A percentile compares a stretch with the other conserved stretches of the same genome.
Conservation (phyloP, 2,329 filamentous ascomycete genomes). For the Hypoxylon sp. region DNA sequence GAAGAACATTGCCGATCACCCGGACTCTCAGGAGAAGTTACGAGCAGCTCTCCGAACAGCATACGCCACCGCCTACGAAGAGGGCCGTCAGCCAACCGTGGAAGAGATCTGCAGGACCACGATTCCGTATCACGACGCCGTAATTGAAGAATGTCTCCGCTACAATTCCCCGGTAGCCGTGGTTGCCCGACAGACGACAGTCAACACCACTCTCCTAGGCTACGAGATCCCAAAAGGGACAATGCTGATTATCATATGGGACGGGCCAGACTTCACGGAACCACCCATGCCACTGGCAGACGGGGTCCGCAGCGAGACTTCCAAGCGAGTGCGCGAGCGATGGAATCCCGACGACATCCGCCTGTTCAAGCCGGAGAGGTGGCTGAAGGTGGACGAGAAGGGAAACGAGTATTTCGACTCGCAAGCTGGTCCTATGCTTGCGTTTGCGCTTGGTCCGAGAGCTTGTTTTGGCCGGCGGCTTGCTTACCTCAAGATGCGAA, state of each 20-base stretch:
- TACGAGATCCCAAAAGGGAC: conserved; percentile 37
- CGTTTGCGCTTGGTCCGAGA: conserved; percentile 35
- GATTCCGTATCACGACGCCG: conserved; percentile 26
- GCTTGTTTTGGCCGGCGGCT: conserved; percentile 37
- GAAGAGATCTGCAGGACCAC: conserved; percentile 9
- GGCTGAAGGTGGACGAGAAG: not conserved
- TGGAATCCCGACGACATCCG: not conserved
- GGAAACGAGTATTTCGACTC: not conserved
- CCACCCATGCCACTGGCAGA: conserved; percentile 19
- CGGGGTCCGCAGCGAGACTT: conserved; percentile 2
- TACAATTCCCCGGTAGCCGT: not conserved
- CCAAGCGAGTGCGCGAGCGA: not conserved
- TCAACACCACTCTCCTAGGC: conserved; percentile 28
- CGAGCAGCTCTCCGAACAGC: not conserved
- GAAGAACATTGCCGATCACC: conserved; percentile 6
- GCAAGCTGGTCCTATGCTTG: not conserved
- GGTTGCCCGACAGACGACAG: conserved; percentile 9
- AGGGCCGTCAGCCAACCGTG: conserved; percentile 5
- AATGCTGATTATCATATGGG: conserved; percentile 15
- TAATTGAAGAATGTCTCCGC: conserved; percentile 29
- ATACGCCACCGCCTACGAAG: not conserved
- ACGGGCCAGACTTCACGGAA: conserved; percentile 28
- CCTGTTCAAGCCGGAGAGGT: not conserved
- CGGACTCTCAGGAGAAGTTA: not conserved
- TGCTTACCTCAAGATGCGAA: conserved; percentile 35